These are phyloP conservation scores for Prototheca cutis DNA, from an alignment of 163 green algal genomes.

Conservation along the genomic window DNA sequence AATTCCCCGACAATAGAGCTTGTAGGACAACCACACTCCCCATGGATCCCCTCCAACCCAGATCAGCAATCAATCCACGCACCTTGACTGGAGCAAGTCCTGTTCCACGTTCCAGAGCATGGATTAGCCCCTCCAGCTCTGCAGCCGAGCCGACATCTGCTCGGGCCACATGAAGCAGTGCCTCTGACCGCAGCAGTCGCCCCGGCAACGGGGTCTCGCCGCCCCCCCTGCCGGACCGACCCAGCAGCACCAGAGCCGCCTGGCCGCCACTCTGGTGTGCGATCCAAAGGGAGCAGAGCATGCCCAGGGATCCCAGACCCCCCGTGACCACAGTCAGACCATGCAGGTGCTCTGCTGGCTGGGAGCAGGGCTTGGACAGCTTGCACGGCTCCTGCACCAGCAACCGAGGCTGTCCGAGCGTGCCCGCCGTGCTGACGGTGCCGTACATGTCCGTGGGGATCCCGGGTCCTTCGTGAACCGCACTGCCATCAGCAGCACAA, in stretches of 20 bases:
- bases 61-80: too few relatives aligned
- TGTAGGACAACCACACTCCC: too few relatives aligned
- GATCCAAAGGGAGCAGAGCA: slow-evolving; percentile 23
- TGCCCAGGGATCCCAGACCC: slow-evolving; percentile 33
- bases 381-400: not conserved
- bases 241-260: slow-evolving; percentile 13
- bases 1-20: too few relatives aligned
- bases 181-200: not conserved
- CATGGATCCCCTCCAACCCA: too few relatives aligned
- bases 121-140: not conserved
- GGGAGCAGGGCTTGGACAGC: not conserved
- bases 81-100: too few relatives aligned
- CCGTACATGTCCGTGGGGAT: too few relatives aligned
- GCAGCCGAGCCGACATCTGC: not conserved
- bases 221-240: not conserved
- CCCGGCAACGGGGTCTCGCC: not conserved
- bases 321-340: not conserved
- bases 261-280: not conserved
- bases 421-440: not conserved
- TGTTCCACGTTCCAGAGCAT: too few relatives aligned
- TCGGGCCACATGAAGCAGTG: not conserved
- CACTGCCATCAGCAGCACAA: too few relatives aligned
- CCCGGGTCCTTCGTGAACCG: too few relatives aligned
- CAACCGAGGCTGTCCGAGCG: not conserved
- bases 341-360: not conserved